Percentiles rank a stretch among this genome's conserved stretches.
phyloP scores from a whole-genome alignment of 495 filamentous ascomycete species.

The Bacidia rubella region DNA sequence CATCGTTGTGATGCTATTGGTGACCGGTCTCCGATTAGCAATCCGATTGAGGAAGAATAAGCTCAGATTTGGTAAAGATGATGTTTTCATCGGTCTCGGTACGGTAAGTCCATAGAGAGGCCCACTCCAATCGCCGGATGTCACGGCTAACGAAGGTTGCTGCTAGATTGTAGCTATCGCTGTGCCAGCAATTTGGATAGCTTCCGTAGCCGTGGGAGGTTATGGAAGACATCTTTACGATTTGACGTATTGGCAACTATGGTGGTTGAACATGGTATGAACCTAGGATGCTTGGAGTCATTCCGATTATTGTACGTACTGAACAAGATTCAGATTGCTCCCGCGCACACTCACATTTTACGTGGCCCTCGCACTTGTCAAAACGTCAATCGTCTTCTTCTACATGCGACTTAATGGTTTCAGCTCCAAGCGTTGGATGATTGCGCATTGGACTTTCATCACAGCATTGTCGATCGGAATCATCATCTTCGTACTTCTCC shows the following conservation, averaged over 20 bases:
- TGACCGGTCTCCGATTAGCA: not conserved
- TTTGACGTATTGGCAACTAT: conserved; percentile 9
- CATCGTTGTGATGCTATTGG: not conserved
- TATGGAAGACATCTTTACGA: conserved; percentile 12
- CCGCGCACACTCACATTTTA: too few relatives aligned
- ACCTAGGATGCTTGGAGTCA: too few relatives aligned
- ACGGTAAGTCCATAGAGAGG: not conserved
- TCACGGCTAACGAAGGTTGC: not conserved
- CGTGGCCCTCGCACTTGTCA: conserved; percentile 5
- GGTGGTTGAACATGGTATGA: too few relatives aligned
- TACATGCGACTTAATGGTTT: conserved; percentile 16
- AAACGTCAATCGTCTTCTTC: conserved; percentile 18
- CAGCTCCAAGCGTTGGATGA: conserved; percentile 11
- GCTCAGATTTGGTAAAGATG: not conserved
- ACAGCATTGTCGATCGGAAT: conserved; percentile 1
- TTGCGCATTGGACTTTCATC: conserved; percentile 10
- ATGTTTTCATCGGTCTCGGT: not conserved
- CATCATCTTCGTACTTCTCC: conserved; percentile 1
- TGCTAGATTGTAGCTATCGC: not conserved
- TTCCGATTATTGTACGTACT: too few relatives aligned
- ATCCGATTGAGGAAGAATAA: not conserved
- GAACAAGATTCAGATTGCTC: too few relatives aligned
- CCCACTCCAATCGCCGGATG: too few relatives aligned
- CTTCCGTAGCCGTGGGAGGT: conserved; percentile 4
- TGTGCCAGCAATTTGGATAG: not conserved